Conservation (phyloP, 2,329 filamentous ascomycete species). For the Diaporthe batatas region DNA sequence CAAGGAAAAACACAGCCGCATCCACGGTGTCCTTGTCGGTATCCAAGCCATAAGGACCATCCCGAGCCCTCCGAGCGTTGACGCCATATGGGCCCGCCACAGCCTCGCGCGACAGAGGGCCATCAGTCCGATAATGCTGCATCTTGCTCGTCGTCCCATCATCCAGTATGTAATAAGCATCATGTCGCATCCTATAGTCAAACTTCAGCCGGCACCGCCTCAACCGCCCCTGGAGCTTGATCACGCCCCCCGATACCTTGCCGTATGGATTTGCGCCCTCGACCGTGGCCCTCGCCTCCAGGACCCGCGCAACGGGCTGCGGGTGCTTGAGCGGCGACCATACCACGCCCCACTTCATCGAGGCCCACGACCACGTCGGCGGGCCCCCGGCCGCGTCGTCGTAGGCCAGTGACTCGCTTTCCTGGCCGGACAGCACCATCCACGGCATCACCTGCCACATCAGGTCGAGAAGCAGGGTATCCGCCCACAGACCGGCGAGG, state of each 20-base stretch:
- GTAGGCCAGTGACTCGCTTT: conserved; percentile 9
- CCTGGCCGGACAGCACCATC: conserved; percentile 8
- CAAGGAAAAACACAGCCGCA: conserved; percentile 13
- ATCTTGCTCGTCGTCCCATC: neutral
- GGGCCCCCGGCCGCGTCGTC: neutral
- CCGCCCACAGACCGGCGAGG: neutral
- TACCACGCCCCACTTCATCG: conserved; percentile 15
- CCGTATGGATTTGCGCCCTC: conserved; percentile 24
- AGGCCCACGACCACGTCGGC: conserved; percentile 27
- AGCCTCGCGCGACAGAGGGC: conserved; percentile 10
- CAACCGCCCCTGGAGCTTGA: conserved; percentile 2
- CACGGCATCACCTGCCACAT: conserved; percentile 32
- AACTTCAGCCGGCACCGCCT: conserved; percentile 16
- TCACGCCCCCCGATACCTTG: neutral
- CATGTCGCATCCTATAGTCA: neutral
- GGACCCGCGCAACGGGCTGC: neutral
- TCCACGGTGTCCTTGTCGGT: neutral
- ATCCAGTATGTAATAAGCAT: neutral
- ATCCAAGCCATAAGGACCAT: neutral
- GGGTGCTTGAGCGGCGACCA: conserved; percentile 8
- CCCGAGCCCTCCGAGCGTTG: neutral
- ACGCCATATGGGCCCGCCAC: neutral
- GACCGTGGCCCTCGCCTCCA: neutral
- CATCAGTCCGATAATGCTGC: conserved; percentile 28
- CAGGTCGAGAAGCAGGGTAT: conserved; percentile 6